Evolutionary conservation across 257 asterid species (phyloP).

Genomic region (Craterostigma plantagineum): DNA sequence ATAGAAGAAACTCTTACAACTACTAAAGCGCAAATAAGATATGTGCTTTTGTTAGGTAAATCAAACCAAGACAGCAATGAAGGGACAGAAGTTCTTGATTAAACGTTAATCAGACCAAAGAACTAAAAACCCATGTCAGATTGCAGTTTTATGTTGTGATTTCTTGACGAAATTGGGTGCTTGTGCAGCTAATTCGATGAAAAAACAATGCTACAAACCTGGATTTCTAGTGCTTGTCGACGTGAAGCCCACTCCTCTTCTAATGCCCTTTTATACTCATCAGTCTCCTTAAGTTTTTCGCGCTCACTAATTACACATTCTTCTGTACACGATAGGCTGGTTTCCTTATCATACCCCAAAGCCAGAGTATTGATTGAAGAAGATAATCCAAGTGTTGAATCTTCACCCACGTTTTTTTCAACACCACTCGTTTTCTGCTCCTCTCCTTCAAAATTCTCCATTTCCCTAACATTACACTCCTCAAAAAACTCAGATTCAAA

Average conservation of each 20-base stretch:
- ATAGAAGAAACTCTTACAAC: too few species aligned
- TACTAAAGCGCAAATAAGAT: too few species aligned
- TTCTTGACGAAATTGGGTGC: too few species aligned
- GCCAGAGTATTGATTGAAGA: too few species aligned
- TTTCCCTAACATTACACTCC: slow-evolving; percentile 7
- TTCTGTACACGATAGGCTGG: slow-evolving; percentile 7
- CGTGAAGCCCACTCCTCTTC: slow-evolving; percentile 82
- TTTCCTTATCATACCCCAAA: slow-evolving; percentile 13
- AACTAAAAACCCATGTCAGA: too few species aligned
- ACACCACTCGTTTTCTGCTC: slow-evolving; percentile 8
- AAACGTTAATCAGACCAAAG: too few species aligned
- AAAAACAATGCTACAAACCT: slow-evolving; percentile 29
- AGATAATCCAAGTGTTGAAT: too few species aligned
- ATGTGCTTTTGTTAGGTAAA: too few species aligned
- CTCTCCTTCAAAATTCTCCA: slow-evolving; percentile 7
- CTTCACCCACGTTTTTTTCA: slow-evolving; percentile 9
- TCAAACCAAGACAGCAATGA: too few species aligned
- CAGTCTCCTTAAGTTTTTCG: slow-evolving; percentile 79
- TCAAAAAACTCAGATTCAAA: slow-evolving; percentile 9
- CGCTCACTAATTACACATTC: slow-evolving; percentile 26
- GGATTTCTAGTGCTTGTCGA: slow-evolving; percentile 36
- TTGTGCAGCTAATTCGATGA: neutral
- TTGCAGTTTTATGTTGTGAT: too few species aligned
- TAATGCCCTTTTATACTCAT: slow-evolving; percentile 53
- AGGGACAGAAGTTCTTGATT: too few species aligned